Conservation (phyloP, 176 grass and related monocot species). For the Saccharum spontaneum region DNA sequence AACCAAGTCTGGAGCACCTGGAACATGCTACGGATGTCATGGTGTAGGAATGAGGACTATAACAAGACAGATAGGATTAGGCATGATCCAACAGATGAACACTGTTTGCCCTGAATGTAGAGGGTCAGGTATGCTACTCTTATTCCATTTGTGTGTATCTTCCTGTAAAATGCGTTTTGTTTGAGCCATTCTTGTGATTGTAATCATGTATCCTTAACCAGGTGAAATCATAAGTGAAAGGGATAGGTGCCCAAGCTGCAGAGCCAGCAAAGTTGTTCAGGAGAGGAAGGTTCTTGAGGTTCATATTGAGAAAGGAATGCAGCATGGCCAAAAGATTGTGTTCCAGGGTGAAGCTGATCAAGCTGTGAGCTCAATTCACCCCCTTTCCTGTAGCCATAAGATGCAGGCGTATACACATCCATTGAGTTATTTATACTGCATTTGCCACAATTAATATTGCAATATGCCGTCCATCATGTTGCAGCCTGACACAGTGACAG, state of each 20-base stretch:
- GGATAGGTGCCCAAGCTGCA: constrained; percentile 67
- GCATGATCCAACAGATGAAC: constrained; percentile 83
- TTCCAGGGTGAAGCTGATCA: constrained; percentile 79
- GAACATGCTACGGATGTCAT: constrained; percentile 66
- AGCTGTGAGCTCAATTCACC: constrained; percentile 48
- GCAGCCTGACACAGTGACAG: constrained; percentile 62
- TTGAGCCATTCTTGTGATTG: constrained; percentile 18
- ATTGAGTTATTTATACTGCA: not conserved
- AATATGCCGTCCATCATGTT: not conserved
- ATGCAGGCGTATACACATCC: not conserved
- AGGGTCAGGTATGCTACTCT: constrained; percentile 48
- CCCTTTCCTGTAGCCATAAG: not conserved
- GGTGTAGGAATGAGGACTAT: constrained; percentile 63
- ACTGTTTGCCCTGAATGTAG: constrained; percentile 64
- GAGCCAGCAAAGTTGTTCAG: constrained; percentile 59
- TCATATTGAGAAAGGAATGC: constrained; percentile 86
- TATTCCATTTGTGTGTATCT: constrained; percentile 12
- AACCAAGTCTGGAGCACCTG: constrained; percentile 60
- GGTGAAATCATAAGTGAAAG: constrained; percentile 74
- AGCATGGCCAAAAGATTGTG: constrained; percentile 69
- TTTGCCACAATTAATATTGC: constrained; percentile 1
- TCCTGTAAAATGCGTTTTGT: constrained; percentile 14
- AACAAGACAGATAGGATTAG: constrained; percentile 64
- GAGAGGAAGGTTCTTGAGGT: constrained; percentile 81
- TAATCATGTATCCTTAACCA: constrained; percentile 32